Percentiles rank a stretch among this genome's conserved stretches.
These are phyloP conservation scores for Tulasnella sp. DNA, from an alignment of 768 basidiomycete genomes.

Conservation along the genomic window DNA sequence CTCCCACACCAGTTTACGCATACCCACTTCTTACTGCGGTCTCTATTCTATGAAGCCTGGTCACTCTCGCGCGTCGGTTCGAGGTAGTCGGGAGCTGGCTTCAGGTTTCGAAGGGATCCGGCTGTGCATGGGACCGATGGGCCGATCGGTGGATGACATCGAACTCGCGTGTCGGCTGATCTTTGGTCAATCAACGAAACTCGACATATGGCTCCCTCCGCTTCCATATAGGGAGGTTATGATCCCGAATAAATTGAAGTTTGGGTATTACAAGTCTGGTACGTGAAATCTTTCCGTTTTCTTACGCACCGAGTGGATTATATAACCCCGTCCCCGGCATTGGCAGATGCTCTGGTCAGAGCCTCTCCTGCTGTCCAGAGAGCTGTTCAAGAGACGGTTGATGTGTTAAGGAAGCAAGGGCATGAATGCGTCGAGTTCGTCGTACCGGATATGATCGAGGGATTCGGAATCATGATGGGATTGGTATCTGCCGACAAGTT, in stretches of 20 bases:
- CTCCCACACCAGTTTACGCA: conserved; percentile 58
- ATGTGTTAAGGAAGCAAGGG: conserved; percentile 51
- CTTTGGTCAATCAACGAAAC: conserved; percentile 40
- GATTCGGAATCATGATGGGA: conserved; percentile 50
- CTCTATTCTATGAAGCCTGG: conserved; percentile 70
- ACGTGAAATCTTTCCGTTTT: neutral
- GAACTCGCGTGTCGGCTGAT: conserved; percentile 42
- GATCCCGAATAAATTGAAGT: conserved; percentile 47
- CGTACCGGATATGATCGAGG: conserved; percentile 36
- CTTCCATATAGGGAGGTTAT: conserved; percentile 49
- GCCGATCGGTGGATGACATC: conserved; percentile 50
- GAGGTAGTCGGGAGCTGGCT: conserved; percentile 45
- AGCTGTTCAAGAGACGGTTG: conserved; percentile 62
- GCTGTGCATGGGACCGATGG: conserved; percentile 23
- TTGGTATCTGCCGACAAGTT: conserved; percentile 66
- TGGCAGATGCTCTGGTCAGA: conserved; percentile 43
- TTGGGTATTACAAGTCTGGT: conserved; percentile 57
- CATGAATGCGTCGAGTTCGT: conserved; percentile 72
- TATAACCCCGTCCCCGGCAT: too few species aligned
- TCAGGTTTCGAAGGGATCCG: conserved; percentile 64
- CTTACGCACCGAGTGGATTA: neutral
- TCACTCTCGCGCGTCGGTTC: conserved; percentile 40
- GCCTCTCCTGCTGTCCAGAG: conserved; percentile 62
- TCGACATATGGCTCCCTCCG: conserved; percentile 36
- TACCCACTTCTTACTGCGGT: conserved; percentile 70